phyloP scores from a whole-genome alignment of 177 flowering plant species.

The Vitis hybrid region DNA sequence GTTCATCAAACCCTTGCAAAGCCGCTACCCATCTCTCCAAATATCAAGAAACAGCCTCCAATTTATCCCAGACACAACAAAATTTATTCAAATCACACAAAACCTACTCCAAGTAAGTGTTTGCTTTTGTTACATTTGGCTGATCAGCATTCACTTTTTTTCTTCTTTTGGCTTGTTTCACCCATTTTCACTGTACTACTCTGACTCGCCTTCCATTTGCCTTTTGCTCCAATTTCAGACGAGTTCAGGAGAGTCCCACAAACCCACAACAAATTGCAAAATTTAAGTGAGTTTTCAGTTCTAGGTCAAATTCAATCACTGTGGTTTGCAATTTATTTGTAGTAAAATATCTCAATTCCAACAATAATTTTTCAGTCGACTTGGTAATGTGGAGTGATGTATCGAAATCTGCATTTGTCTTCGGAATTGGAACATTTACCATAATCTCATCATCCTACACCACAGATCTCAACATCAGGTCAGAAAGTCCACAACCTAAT shows the following conservation, averaged over 20 bases:
- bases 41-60: constrained; percentile 8
- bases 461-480: constrained; percentile 83
- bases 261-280: constrained; percentile 55
- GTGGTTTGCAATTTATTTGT: background rate
- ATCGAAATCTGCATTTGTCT: constrained; percentile 72
- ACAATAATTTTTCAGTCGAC: constrained; percentile 53
- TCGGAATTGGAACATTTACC: constrained; percentile 73
- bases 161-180: background rate
- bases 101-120: constrained; percentile 36
- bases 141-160: background rate
- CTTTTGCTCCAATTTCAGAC: constrained; percentile 28
- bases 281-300: constrained; percentile 48
- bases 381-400: constrained; percentile 93
- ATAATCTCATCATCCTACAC: constrained; percentile 75
- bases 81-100: background rate
- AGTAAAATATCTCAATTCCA: constrained; percentile 1
- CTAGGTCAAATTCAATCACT: background rate
- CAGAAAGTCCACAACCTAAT: background rate
- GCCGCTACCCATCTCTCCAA: constrained; percentile 12
- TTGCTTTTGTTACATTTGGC: background rate
- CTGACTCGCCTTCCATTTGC: background rate
- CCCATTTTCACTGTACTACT: background rate
- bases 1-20: constrained; percentile 15
- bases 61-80: constrained; percentile 3
- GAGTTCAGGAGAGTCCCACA: constrained; percentile 34